Percentiles rank a stretch among this genome's conserved stretches.
Conservation (phyloP, 495 filamentous ascomycete species). For the Paragyromitra xinjiangensis region DNA sequence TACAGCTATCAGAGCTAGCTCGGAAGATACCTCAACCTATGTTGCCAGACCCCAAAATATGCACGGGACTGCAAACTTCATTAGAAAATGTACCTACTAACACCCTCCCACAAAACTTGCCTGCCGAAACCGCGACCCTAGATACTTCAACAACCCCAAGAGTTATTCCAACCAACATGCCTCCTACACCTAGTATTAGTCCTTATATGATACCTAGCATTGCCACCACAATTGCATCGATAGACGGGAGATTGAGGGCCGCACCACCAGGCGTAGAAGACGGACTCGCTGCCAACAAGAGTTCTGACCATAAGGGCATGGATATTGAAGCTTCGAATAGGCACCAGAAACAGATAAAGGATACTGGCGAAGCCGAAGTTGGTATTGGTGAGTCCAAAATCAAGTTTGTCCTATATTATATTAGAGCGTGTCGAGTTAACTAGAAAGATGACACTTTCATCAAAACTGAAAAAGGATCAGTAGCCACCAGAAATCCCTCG, state of each 20-base stretch:
- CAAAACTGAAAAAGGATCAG: neutral
- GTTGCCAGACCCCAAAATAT: neutral
- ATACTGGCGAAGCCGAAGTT: neutral
- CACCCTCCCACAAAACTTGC: neutral
- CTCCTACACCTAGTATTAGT: slow-evolving; percentile 20
- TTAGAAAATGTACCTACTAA: neutral
- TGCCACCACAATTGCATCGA: slow-evolving; percentile 34
- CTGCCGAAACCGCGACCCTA: neutral
- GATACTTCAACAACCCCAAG: neutral
- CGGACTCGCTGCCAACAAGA: neutral
- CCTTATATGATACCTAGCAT: slow-evolving; percentile 43
- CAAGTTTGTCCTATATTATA: neutral
- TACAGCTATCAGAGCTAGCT: neutral
- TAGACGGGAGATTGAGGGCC: neutral
- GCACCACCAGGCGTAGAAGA: neutral
- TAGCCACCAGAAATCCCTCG: neutral
- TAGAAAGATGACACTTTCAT: slow-evolving; percentile 24
- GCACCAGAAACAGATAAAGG: neutral
- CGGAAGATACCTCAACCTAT: neutral
- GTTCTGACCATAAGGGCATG: neutral
- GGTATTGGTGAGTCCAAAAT: slow-evolving; percentile 28
- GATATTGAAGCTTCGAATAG: neutral
- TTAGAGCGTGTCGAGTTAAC: neutral
- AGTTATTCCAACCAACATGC: slow-evolving; percentile 13
- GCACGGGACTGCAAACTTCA: neutral